A percentile compares a stretch with the other conserved stretches of the same genome.
Evolutionary conservation across 2,329 filamentous ascomycete species (phyloP).

Genomic region (Alternaria triticina): DNA sequence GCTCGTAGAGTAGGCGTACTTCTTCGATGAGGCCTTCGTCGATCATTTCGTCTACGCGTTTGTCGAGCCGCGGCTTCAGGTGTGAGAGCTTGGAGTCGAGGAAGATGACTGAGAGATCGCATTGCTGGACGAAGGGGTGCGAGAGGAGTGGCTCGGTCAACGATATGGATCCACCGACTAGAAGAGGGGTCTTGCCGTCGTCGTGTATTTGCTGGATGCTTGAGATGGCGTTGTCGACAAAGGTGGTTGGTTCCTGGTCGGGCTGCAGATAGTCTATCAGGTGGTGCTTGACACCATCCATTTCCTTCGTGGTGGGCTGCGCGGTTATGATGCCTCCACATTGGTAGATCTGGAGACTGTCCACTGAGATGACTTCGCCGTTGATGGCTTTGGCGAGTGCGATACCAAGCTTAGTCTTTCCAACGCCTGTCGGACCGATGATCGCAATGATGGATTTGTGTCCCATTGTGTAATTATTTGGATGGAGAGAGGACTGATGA

Average conservation of each 20-base stretch:
- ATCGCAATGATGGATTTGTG: background rate
- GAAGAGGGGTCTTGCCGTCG: background rate
- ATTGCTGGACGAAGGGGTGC: background rate
- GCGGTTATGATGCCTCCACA: background rate
- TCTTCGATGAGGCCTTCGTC: background rate
- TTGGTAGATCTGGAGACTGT: background rate
- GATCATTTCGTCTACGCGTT: background rate
- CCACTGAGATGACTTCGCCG: background rate
- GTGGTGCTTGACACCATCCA: background rate
- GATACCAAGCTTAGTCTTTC: background rate
- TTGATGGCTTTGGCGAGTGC: background rate
- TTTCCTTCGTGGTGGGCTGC: background rate
- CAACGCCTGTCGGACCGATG: background rate
- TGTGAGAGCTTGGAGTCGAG: background rate
- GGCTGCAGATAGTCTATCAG: background rate
- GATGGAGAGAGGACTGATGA: accelerated
- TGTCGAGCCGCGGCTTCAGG: background rate
- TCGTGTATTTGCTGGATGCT: background rate
- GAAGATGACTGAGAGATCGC: background rate
- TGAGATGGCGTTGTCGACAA: background rate
- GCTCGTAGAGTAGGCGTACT: background rate
- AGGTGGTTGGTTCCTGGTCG: background rate
- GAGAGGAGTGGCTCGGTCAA: background rate
- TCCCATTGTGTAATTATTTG: background rate
- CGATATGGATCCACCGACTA: background rate